Percentiles rank a stretch among this genome's conserved stretches.
These are phyloP conservation scores for Lactifluus pinguis DNA, from an alignment of 768 basidiomycete genomes.

Conservation along the genomic window DNA sequence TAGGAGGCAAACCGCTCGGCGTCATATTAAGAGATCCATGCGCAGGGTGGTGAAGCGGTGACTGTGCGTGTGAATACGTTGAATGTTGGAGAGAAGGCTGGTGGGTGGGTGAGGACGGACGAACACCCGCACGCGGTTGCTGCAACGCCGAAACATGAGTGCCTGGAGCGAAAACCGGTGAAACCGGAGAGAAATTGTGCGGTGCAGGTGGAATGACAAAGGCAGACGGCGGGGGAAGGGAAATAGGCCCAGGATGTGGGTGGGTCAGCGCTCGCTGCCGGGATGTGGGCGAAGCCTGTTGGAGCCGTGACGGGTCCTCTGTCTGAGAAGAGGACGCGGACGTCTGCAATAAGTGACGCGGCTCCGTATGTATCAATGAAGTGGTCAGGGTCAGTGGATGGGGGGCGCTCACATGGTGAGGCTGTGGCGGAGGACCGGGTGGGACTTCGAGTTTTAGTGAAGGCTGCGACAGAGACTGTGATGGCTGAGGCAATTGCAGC, in stretches of 20 bases:
- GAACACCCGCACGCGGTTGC: neutral
- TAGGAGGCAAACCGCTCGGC: slow-evolving; percentile 78
- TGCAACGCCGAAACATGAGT: slow-evolving; percentile 12
- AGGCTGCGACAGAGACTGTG: slow-evolving; percentile 1
- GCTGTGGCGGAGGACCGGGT: neutral
- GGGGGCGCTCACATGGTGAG: neutral
- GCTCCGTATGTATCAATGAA: neutral
- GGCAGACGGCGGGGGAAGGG: slow-evolving; percentile 51
- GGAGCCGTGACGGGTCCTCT: neutral
- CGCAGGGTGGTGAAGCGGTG: slow-evolving; percentile 33
- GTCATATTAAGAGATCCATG: slow-evolving; percentile 29
- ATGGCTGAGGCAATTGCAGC: slow-evolving; percentile 1
- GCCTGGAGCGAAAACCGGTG: slow-evolving; percentile 24
- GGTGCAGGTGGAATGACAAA: slow-evolving; percentile 36
- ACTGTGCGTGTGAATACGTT: slow-evolving; percentile 26
- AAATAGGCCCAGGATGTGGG: slow-evolving; percentile 61
- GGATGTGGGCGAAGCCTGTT: slow-evolving; percentile 17
- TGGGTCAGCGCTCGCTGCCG: slow-evolving; percentile 24
- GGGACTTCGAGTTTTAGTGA: neutral
- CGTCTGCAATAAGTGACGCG: neutral
- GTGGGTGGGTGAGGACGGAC: slow-evolving; percentile 17
- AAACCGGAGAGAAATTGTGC: slow-evolving; percentile 23
- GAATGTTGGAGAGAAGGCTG: slow-evolving; percentile 27
- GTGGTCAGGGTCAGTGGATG: neutral
- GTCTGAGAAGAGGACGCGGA: neutral